These are phyloP conservation scores for Diplocarpon mali DNA, from an alignment of 2,329 filamentous ascomycete genomes.

Conservation along the genomic window DNA sequence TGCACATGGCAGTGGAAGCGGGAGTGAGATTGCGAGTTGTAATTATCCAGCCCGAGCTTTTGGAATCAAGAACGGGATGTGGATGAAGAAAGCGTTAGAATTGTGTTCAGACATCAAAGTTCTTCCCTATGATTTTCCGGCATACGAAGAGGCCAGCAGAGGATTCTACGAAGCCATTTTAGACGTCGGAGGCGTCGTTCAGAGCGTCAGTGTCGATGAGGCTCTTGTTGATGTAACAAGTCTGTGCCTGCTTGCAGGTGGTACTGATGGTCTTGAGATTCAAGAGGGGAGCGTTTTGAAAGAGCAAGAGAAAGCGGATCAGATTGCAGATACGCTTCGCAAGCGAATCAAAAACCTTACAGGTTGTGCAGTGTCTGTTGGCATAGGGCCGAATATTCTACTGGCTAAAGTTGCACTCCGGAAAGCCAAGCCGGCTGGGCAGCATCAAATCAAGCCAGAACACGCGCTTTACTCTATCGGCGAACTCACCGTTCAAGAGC, in stretches of 20 bases:
- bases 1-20: constrained; percentile 73
- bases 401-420: constrained; percentile 84
- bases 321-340: constrained; percentile 57
- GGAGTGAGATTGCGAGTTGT: constrained; percentile 93
- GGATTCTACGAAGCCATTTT: constrained; percentile 81
- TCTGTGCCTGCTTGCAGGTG: constrained; percentile 53
- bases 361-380: constrained; percentile 80
- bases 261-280: constrained; percentile 52
- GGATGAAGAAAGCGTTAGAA: constrained; percentile 87
- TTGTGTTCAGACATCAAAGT: constrained; percentile 79
- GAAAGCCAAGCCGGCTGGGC: constrained; percentile 88
- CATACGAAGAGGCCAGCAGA: constrained; percentile 83
- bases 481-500: constrained; percentile 62
- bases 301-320: constrained; percentile 69
- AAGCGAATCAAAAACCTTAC: constrained; percentile 62
- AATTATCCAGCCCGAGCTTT: constrained; percentile 84
- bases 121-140: constrained; percentile 90
- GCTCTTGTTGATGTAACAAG: constrained; percentile 75
- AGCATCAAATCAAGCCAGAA: constrained; percentile 77
- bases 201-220: constrained; percentile 96
- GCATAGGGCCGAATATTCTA: constrained; percentile 83
- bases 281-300: constrained; percentile 60
- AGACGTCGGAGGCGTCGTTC: constrained; percentile 68
- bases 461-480: constrained; percentile 68
- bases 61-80: constrained; percentile 96